These are phyloP conservation scores for Leptographium galeiforme DNA, from an alignment of 2,329 filamentous ascomycete genomes.

Conservation along the genomic window DNA sequence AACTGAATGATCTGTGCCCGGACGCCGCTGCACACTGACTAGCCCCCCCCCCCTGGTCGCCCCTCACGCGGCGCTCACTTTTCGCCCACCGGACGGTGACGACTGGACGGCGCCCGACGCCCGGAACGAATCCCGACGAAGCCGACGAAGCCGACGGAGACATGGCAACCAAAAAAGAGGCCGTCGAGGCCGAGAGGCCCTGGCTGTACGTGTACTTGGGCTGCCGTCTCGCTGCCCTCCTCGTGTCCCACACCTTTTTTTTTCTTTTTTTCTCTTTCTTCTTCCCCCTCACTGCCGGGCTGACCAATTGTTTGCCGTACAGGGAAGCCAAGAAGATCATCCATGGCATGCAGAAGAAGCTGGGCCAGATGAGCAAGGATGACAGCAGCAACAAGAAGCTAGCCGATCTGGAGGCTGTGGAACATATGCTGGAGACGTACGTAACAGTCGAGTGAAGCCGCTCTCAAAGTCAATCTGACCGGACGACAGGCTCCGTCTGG, in stretches of 20 bases:
- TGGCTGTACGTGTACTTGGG: conserved; percentile 6
- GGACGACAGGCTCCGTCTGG: conserved; percentile 47
- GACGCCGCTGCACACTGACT: not conserved
- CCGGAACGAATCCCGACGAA: not conserved
- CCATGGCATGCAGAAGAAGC: conserved; percentile 10
- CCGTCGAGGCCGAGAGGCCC: conserved; percentile 8
- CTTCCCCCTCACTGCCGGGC: not conserved
- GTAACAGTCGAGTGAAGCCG: too few relatives aligned
- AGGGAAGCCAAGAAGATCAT: conserved; percentile 12
- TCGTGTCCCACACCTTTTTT: not conserved
- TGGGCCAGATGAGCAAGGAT: conserved; percentile 13
- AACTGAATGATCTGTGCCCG: conserved; percentile 12
- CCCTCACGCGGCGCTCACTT: not conserved
- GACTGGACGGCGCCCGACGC: not conserved
- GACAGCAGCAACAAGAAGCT: conserved; percentile 10
- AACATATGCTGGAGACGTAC: conserved; percentile 9
- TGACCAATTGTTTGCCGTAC: not conserved
- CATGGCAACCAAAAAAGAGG: conserved; percentile 2
- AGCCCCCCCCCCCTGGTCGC: not conserved
- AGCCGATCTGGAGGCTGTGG: conserved; percentile 10
- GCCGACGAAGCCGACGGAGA: too few relatives aligned
- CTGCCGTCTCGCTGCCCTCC: too few relatives aligned
- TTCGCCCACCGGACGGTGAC: not conserved
- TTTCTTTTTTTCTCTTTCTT: not conserved
- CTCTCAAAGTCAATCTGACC: not conserved